Evolutionary conservation across 768 basidiomycete species (phyloP).

Genomic region (Lentinula guzmanii): DNA sequence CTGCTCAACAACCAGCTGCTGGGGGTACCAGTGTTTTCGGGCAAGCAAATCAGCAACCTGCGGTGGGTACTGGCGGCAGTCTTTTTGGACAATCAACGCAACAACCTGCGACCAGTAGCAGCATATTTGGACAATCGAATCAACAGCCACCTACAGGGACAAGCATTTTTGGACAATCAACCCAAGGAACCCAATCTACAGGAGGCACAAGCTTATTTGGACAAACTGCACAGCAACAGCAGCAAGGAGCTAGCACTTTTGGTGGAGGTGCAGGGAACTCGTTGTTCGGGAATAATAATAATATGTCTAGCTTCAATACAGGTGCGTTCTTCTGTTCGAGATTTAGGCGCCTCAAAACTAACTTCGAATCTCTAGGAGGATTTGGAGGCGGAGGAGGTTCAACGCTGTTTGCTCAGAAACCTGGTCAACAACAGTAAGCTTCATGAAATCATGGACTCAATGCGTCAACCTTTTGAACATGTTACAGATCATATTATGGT

Average conservation of each 20-base stretch:
- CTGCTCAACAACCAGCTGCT: slow-evolving; percentile 16
- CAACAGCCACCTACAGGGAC: slow-evolving; percentile 14
- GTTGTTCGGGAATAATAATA: slow-evolving; percentile 21
- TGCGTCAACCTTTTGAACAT: slow-evolving; percentile 16
- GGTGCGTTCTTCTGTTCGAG: slow-evolving; percentile 16
- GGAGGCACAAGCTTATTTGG: slow-evolving; percentile 23
- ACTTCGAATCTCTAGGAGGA: not conserved
- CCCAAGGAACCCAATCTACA: slow-evolving; percentile 17
- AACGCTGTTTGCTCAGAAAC: slow-evolving; percentile 7
- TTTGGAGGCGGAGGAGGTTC: slow-evolving; percentile 3
- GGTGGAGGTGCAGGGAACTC: slow-evolving; percentile 12
- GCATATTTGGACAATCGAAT: slow-evolving; percentile 24
- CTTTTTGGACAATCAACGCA: slow-evolving; percentile 5
- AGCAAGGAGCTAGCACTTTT: slow-evolving; percentile 20
- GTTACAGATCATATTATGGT: slow-evolving; percentile 18
- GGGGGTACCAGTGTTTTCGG: slow-evolving; percentile 13
- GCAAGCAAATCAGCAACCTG: slow-evolving; percentile 7
- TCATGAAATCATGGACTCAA: slow-evolving; percentile 15
- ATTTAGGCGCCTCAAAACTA: too few relatives aligned
- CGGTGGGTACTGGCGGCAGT: not conserved
- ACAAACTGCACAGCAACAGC: slow-evolving; percentile 19
- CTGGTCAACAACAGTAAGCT: slow-evolving; percentile 19
- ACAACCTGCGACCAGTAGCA: slow-evolving; percentile 10
- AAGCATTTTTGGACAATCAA: slow-evolving; percentile 14
- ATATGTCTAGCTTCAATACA: slow-evolving; percentile 6